Percentiles rank a stretch among this genome's conserved stretches.
phyloP scores from a whole-genome alignment of 805 yeast genomes.

The Saturnispora silvae region DNA sequence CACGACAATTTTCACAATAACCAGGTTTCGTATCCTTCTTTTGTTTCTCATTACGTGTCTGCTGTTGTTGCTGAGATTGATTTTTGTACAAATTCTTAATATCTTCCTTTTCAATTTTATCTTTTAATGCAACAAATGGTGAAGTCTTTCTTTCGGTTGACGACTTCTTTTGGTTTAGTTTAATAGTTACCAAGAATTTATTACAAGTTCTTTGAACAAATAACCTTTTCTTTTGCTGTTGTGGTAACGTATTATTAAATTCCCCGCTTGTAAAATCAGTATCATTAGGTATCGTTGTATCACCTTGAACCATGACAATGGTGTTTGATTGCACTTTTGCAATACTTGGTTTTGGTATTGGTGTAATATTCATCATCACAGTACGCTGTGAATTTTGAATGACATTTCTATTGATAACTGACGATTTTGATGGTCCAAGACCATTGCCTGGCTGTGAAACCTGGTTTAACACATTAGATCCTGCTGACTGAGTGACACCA shows the following conservation, averaged over 20 bases:
- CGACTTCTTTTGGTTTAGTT: neutral
- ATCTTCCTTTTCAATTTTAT: constrained; percentile 6
- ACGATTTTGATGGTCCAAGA: constrained; percentile 48
- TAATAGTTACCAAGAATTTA: constrained; percentile 2
- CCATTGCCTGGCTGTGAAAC: constrained; percentile 35
- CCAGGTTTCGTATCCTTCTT: constrained; percentile 40
- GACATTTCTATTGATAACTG: constrained; percentile 42
- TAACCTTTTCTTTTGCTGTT: neutral
- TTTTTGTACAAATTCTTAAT: neutral
- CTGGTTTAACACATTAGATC: constrained; percentile 2
- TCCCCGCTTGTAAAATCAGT: neutral
- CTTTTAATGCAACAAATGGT: constrained; percentile 1
- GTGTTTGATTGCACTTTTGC: constrained; percentile 2
- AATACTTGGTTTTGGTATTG: neutral
- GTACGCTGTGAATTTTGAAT: constrained; percentile 25
- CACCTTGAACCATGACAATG: constrained; percentile 5
- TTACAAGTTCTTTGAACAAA: neutral
- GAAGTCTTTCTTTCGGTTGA: neutral
- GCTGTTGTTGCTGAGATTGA: neutral
- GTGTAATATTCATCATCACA: neutral
- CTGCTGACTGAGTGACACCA: constrained; percentile 31
- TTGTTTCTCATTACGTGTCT: constrained; percentile 11
- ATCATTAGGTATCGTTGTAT: constrained; percentile 7
- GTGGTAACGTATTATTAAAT: too few species aligned
- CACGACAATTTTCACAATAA: constrained; percentile 89